Conservation (phyloP, 106 monocot genomes). For the Phalaenopsis equestris region DNA sequence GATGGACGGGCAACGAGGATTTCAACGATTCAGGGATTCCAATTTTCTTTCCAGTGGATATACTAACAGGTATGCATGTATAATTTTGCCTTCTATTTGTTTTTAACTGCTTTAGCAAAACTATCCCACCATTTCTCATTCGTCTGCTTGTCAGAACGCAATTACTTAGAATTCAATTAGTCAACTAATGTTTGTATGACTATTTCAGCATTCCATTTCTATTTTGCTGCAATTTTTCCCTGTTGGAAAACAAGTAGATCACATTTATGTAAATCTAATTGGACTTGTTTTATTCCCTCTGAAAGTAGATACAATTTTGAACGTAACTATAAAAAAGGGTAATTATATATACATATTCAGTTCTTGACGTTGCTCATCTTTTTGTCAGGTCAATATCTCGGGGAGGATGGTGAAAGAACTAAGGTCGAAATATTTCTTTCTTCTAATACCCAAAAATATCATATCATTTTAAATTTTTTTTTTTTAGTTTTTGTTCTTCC, state of each 20-base stretch:
- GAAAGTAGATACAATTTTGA: too few species aligned
- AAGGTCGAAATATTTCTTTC: neutral
- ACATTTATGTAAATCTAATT: too few species aligned
- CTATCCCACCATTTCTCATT: too few species aligned
- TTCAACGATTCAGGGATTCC: conserved; percentile 39
- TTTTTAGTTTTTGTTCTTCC: neutral
- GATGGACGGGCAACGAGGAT: conserved; percentile 52
- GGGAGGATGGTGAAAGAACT: neutral
- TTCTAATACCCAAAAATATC: neutral
- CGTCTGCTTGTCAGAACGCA: too few species aligned
- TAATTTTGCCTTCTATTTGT: neutral
- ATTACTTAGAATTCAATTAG: too few species aligned
- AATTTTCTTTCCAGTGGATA: conserved; percentile 39
- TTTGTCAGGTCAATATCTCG: neutral
- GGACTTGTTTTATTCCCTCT: too few species aligned
- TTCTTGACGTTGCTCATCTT: neutral
- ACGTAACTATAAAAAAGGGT: too few species aligned
- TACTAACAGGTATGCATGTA: conserved; percentile 45
- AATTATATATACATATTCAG: too few species aligned
- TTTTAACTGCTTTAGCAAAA: neutral
- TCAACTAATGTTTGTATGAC: too few species aligned
- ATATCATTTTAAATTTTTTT: neutral
- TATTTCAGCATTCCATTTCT: too few species aligned
- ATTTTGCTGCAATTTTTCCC: too few species aligned
- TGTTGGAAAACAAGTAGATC: too few species aligned